Base-by-base conservation (phyloP, 2,329 filamentous ascomycete genomes). In the Lithohypha guttulata region DNA sequence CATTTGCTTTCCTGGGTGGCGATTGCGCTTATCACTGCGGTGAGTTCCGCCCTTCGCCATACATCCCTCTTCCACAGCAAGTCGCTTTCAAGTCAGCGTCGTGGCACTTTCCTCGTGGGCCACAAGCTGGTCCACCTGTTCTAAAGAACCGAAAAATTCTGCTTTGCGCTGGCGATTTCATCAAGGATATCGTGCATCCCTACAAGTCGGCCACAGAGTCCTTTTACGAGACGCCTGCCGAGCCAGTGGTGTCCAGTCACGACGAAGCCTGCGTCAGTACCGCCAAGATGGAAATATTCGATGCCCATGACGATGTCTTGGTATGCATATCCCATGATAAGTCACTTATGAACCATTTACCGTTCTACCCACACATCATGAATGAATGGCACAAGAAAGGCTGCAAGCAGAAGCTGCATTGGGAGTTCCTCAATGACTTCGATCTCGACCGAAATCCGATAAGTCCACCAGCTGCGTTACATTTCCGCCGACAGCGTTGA, bases 1-100 rank as follows among this genome's bases (percentile, higher is more conserved):
- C 55, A 1, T 73, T 71, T 48, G 60, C 71, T 19, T 60, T 71
- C 46, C 65, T 72, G 56, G 69, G 65, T 19, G 68, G 65, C 13
- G 69, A 72, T 48, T 55, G 60, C 4, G 63, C 58, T 23, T 67
- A 70, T 43, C 62, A 70, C 41, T 55, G 53, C 6, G 63, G 61
- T 14, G 60, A 67, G 44, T 59, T 70, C 14, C 52, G 68, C n/a
- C 68, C 67, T 6, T 36, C 26, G 8, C 25, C 32, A 6, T 33
- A 42, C 23, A 25, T 20, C 21, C 39, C 39, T 11, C 19, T 42
- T 8, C 39, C 39, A 17, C 26, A 28, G 17, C 33, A 36, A 19
- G 31, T 42, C 13, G 4, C 6, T 5, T 37, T 37, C 18, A 28
- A 25, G 9, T 30, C 19, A 11, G 21, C 34, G 6, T 22, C 36